Evolutionary conservation across 768 basidiomycete species (phyloP), one percentile per base, ranked within the genome.

Genomic region (Favolaschia claudopus): DNA sequence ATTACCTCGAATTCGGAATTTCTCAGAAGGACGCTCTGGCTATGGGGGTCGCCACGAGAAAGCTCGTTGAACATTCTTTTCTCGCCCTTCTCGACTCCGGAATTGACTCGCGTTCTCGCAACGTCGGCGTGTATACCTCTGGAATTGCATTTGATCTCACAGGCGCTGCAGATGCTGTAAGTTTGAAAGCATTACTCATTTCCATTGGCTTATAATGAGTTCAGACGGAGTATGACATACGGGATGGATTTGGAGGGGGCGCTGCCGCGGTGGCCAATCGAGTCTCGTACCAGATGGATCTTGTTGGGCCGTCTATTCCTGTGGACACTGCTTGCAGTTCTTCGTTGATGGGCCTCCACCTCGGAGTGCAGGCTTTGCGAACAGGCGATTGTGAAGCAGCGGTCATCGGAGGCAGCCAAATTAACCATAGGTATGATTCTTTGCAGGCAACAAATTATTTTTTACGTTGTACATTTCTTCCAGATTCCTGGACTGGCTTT

Each of bases 311-410:
- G 13, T 85, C 84, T 4, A 57, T 84, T 32, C 79, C 82, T 6
- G 63, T 78, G 0, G 83, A 85, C 57, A 83, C 80, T 0, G 81
- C 81, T 1, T 85, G 84, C 60, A 83, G 80, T 29, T 83, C 82
- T n/a, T 75, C 73, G 15, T 66, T 79, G n/a, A 77, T 73, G 6
- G 80, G 79, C 2, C 70, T 81, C 42, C 83, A 85, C 67, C 73
- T 85, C n/a, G 83, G 79, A 2, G 71, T 83, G 2, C 77, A 79
- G 28, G 76, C 80, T 0, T 69, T 85, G 5, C 69, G 69, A 20
- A 68, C 65, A 29, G 81, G 81, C 1, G 83, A 84, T 37, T 76
- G 82, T 28, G 76, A 82, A 25, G 75, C 79, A 4, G 83, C 83
- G 0, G 70, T 85, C 8, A 76, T 85, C 25, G 79, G 74, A 9